phyloP scores from a whole-genome alignment of 805 yeast species.

The Brettanomyces nanus region DNA sequence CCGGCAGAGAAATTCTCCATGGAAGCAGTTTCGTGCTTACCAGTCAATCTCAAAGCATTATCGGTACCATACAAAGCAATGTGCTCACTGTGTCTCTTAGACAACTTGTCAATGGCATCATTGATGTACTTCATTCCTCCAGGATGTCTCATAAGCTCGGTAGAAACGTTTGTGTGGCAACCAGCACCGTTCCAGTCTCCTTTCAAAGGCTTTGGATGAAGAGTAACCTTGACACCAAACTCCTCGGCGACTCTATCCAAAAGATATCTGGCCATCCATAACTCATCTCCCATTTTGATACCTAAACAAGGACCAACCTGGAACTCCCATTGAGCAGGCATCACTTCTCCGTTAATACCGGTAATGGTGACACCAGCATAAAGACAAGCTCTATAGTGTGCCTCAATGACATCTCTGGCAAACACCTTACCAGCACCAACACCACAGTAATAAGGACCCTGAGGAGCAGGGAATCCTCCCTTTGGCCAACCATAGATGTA shows the following conservation, averaged over 20 bases:
- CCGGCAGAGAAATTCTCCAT: conserved; percentile 87
- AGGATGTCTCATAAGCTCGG: conserved; percentile 80
- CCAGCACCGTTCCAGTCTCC: conserved; percentile 99
- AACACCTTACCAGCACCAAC: conserved; percentile 98
- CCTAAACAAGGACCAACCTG: conserved; percentile 99
- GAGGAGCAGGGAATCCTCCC: conserved; percentile 99
- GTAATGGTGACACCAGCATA: conserved; percentile 85
- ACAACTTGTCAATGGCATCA: conserved; percentile 84
- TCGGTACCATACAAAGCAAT: conserved; percentile 92
- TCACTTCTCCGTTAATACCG: conserved; percentile 98
- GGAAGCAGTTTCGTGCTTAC: conserved; percentile 97
- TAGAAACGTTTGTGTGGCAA: conserved; percentile 98
- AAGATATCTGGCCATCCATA: conserved; percentile 93
- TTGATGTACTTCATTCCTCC: conserved; percentile 97
- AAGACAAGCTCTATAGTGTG: conserved; percentile 97
- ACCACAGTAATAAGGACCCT: conserved; percentile 99
- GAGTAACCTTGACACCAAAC: conserved; percentile 95
- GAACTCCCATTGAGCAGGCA: conserved; percentile 99
- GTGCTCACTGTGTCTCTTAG: conserved; percentile 96
- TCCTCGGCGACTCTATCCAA: conserved; percentile 96
- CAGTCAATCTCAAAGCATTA: conserved; percentile 92
- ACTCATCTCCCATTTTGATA: conserved; percentile 93
- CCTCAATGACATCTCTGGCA: conserved; percentile 97
- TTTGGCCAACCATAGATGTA: conserved; percentile 97
- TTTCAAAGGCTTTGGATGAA: conserved; percentile 98